These are phyloP conservation scores for Suillus fuscotomentosus DNA, from an alignment of 768 basidiomycete species.

Conservation along the genomic window DNA sequence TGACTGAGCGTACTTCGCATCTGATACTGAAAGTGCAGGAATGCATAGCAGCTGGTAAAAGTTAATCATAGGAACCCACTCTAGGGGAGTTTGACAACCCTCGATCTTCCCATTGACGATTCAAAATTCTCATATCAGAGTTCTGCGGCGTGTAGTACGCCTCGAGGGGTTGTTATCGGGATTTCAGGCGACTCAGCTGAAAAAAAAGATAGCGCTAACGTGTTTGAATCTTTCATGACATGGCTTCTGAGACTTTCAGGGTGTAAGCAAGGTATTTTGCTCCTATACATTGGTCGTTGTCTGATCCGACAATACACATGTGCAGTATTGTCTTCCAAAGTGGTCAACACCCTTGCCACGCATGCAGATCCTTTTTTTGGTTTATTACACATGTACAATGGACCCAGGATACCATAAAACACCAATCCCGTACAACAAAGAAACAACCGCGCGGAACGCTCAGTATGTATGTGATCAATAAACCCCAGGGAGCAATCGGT, in stretches of 20 bases:
- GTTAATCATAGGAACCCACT: no score
- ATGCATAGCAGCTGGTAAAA: no score
- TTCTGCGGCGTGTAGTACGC: neutral
- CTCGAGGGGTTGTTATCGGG: neutral
- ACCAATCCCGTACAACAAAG: neutral
- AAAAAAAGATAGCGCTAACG: conserved; percentile 6
- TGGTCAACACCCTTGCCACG: neutral
- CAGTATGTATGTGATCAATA: neutral
- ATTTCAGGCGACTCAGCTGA: neutral
- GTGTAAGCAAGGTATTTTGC: neutral
- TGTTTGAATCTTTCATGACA: neutral
- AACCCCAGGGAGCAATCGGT: neutral
- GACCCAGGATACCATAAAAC: neutral
- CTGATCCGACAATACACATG: neutral
- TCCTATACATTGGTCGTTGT: neutral
- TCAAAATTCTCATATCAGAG: neutral
- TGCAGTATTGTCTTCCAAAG: neutral
- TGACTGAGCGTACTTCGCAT: no score
- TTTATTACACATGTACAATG: neutral
- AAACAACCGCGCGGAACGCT: neutral
- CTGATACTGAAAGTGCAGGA: no score
- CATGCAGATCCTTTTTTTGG: neutral
- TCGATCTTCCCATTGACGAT: neutral
- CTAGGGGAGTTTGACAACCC: neutral
- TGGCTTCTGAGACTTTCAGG: neutral